phyloP scores from a whole-genome alignment of 352 stramenopile genomes.

The Aphanomyces astaci region DNA sequence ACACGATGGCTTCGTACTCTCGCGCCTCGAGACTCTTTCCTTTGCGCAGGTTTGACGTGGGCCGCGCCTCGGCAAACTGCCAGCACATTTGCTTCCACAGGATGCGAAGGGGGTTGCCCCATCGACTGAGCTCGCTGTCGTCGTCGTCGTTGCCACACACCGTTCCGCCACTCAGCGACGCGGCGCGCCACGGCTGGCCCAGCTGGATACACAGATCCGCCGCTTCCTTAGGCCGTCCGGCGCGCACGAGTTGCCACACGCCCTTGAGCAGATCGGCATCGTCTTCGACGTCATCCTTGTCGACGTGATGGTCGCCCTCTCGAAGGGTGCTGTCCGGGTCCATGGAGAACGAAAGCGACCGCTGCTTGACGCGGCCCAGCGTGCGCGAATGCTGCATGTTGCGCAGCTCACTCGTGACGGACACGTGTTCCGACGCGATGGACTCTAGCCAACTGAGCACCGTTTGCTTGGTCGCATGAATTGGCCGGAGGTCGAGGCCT shows the following conservation, averaged over 20 bases:
- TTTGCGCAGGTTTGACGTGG: constrained; percentile 42
- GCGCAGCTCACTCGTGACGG: constrained; percentile 52
- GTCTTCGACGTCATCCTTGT: constrained; percentile 73
- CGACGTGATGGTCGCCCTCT: constrained; percentile 49
- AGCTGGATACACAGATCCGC: constrained; percentile 65
- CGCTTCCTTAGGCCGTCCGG: constrained; percentile 52
- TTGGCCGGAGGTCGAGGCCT: constrained; percentile 51
- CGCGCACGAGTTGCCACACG: constrained; percentile 66
- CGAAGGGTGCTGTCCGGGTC: constrained; percentile 65
- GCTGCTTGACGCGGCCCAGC: constrained; percentile 27
- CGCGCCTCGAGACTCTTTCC: constrained; percentile 49
- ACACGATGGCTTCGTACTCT: constrained; percentile 73
- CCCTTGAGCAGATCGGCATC: constrained; percentile 67
- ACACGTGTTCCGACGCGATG: constrained; percentile 39
- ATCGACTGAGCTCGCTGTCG: constrained; percentile 48
- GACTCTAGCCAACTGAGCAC: constrained; percentile 49
- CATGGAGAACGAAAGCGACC: constrained; percentile 31
- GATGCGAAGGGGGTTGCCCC: constrained; percentile 73
- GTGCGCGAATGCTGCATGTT: constrained; percentile 42
- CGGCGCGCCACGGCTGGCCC: constrained; percentile 69
- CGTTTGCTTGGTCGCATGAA: constrained; percentile 57
- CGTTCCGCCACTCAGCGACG: constrained; percentile 58
- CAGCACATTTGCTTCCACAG: constrained; percentile 84
- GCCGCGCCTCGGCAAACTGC: constrained; percentile 50
- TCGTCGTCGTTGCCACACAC: constrained; percentile 46